Evolutionary conservation across 306 rosid species (phyloP).

Genomic region (Casuarina cunninghamiana): DNA sequence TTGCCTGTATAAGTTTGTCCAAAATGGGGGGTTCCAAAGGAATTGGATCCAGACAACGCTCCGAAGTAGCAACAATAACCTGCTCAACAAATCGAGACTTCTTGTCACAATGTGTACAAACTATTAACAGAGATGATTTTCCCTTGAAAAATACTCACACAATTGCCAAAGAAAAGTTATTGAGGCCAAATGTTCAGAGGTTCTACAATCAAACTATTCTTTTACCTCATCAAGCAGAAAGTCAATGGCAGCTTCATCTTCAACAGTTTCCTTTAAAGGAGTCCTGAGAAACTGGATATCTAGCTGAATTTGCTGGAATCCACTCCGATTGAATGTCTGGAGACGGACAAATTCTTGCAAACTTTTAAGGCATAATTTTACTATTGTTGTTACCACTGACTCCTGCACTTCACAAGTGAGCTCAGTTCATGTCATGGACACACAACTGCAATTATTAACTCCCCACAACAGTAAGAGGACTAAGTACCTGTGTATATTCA

Average conservation of each 20-base stretch:
- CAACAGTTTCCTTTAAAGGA: constrained; percentile 73
- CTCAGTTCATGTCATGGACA: constrained; percentile 26
- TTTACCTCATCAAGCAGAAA: constrained; percentile 92
- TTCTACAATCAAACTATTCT: not conserved
- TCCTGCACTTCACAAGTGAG: constrained; percentile 57
- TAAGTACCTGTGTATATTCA: constrained; percentile 82
- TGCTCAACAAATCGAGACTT: constrained; percentile 29
- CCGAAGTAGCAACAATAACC: constrained; percentile 88
- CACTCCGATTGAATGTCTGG: constrained; percentile 88
- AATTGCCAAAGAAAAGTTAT: constrained; percentile 1
- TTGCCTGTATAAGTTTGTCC: constrained; percentile 81
- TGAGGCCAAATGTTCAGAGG: constrained; percentile 11
- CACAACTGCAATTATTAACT: constrained; percentile 9
- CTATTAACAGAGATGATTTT: not conserved
- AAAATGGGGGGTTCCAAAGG: constrained; percentile 85
- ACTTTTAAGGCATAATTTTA: constrained; percentile 87
- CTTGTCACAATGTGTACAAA: no score
- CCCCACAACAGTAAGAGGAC: constrained; percentile 24
- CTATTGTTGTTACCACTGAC: constrained; percentile 76
- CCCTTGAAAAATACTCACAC: not conserved
- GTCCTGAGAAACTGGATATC: constrained; percentile 83
- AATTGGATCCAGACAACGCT: constrained; percentile 88
- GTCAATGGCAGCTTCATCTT: constrained; percentile 88
- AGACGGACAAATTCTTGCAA: constrained; percentile 84
- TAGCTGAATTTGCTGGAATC: constrained; percentile 95